Base-by-base conservation (phyloP, 1,284 basidiomycete genomes). In the Cutaneotrichosporon cavernicola region DNA sequence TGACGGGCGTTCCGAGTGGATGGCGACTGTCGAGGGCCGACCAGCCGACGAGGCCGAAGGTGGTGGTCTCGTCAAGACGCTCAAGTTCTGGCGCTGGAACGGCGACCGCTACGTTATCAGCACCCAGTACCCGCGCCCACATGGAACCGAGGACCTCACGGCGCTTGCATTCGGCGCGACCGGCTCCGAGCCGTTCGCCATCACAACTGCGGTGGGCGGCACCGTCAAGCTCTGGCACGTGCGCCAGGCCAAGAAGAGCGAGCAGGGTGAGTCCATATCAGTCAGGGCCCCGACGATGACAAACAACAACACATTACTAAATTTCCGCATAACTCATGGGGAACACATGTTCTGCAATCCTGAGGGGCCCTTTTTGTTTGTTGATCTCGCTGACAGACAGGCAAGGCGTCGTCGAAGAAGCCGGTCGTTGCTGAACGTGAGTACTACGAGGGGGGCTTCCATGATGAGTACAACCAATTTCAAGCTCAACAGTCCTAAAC, bases 41-140 rank as follows among this genome's bases (percentile, higher is more conserved):
- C 85, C 87, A 65, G 87, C 85, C 16, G 87, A 89, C 53, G 86
- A 86, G 21, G 82, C 82, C 26, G 75, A 77, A 64, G 77, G 77
- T 32, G 65, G 80, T 60, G 84, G 83, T 60, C 79, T 84, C 2
- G 91, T 94, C 73, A 84, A 89, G 26, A 89, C 90, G 72, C 84
- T 99, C 70, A 98, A 98, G 81, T 81, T 97, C 51, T 99, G 96
- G 96, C 63, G 64, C 76, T 70, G 84, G 84, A 63, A 80, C 83
- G 11, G 91, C 55, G 51, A 63, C 38, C 79, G 78, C 47, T 84
- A 83, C 67, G 49, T 74, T 5, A 76, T 87, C 72, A 95, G 95
- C 79, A 97, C 94, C 10, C 88, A 94, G 63, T 88, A 98, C 68
- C 92, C 97, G 76, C 85, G 87, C 36, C 95, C 96, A 9, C 96